Conservation (phyloP, 306 rosid genomes). For the Citrullus mucosospermus region DNA sequence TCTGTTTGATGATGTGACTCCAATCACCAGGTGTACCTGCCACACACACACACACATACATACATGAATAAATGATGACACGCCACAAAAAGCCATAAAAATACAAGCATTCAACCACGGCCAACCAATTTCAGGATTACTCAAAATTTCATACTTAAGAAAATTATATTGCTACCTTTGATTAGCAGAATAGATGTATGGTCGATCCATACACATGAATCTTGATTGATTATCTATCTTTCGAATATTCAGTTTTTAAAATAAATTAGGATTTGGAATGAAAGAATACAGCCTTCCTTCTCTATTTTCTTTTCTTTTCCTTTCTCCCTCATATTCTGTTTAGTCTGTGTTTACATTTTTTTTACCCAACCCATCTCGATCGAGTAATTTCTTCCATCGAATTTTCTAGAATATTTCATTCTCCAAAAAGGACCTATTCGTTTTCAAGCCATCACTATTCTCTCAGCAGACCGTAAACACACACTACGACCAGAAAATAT, state of each 20-base stretch:
- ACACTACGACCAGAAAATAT: neutral
- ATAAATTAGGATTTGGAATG: neutral
- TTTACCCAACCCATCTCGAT: neutral
- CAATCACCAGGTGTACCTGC: constrained; percentile 98
- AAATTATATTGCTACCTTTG: neutral
- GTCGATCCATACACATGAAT: neutral
- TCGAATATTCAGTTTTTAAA: neutral
- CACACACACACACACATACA: neutral
- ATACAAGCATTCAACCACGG: neutral
- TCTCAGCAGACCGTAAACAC: neutral
- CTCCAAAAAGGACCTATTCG: neutral
- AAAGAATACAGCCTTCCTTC: too few species aligned
- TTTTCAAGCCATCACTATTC: neutral
- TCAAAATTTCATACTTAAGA: too few species aligned
- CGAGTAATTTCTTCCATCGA: neutral
- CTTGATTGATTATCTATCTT: neutral
- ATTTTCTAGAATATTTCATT: neutral
- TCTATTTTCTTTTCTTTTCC: too few species aligned
- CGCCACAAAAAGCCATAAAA: neutral
- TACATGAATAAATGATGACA: neutral
- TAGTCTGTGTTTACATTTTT: neutral
- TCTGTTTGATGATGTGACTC: constrained; percentile 98
- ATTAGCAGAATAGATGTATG: too few species aligned
- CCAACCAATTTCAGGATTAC: neutral
- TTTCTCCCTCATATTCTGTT: neutral